Conservation (phyloP, 78 protist genomes). For the Speleostelium caveatum region DNA sequence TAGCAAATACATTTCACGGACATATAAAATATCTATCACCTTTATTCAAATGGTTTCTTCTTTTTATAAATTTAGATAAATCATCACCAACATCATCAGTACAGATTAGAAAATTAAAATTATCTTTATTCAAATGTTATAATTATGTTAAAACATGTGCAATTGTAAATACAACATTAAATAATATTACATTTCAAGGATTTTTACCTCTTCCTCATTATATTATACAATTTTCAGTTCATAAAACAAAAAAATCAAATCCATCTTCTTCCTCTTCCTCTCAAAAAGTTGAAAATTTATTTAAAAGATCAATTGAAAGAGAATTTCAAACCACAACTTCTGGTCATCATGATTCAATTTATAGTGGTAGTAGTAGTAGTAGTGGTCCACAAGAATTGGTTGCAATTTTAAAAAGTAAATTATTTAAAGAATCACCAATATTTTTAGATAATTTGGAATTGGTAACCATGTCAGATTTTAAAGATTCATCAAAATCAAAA, state of each 20-base stretch:
- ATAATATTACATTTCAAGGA: constrained; percentile 8
- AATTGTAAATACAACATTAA: constrained; percentile 14
- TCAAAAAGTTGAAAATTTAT: neutral
- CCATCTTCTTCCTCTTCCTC: neutral
- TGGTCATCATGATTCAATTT: neutral
- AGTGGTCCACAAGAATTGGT: constrained; percentile 12
- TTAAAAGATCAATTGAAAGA: neutral
- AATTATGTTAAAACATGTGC: constrained; percentile 40
- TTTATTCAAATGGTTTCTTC: neutral
- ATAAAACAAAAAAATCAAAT: neutral
- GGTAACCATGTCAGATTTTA: constrained; percentile 15
- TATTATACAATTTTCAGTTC: constrained; percentile 19
- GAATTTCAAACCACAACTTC: no score
- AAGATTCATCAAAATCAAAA: no score
- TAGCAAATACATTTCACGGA: constrained; percentile 1
- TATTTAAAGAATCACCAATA: constrained; percentile 62
- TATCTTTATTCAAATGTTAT: constrained; percentile 5
- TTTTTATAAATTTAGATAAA: neutral
- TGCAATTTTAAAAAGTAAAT: constrained; percentile 22
- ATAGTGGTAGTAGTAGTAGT: neutral
- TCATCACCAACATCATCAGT: neutral
- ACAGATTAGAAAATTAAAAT: neutral
- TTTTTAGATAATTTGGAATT: constrained; percentile 43
- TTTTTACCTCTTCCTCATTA: constrained; percentile 74
- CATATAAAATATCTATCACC: neutral